Base-by-base conservation (phyloP, 2,329 filamentous ascomycete species). In the Botrytis deweyae region DNA sequence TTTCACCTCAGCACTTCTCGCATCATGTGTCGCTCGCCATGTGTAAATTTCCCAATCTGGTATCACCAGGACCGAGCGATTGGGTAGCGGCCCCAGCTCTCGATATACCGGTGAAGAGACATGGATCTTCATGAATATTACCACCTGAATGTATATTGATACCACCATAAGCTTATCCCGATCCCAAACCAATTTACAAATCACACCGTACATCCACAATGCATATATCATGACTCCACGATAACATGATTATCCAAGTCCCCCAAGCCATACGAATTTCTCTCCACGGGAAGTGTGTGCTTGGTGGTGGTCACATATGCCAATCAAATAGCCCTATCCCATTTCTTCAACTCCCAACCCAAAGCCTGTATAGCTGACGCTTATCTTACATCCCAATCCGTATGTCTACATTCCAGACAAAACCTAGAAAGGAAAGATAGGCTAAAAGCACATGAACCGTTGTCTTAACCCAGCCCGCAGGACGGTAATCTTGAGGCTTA, bases 381-480 rank as follows among this genome's bases (percentile, higher is more conserved):
- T 64, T 44, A 46, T 65, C n/a, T 65, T 33, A 44, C 18, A 4
- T 20, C 40, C 62, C n/a, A 65, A 46, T 65, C 16, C 62, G 40
- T 46, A 46, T 46, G 5, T 33, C 61, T 42, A n/a, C 10, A 42
- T 10, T 18, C 12, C 20, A 70, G 40, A 29, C 52, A 69, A 25
- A 22, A 29, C 52, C 52, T 18, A 29, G 36, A 29, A 58, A 42
- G 7, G 25, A 29, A 61, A 70, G 40, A 40, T 42, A 64, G 40
- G 38, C 25, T n/a, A 12, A 44, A 64, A 29, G 38, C 62, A 64
- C 61, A 44, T 22, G 36, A 38, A 71, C 69, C 69, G 59, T 71
- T 71, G 59, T 71, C 59, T 64, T 36, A 71, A 46, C 62, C 42
- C 59, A 44, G 44, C 25, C 59, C 69, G 59, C 59, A 61, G 69